Percentiles rank a stretch among this genome's conserved stretches.
Conservation (phyloP, 495 filamentous ascomycete species). For the Penicillium pancosmium region DNA sequence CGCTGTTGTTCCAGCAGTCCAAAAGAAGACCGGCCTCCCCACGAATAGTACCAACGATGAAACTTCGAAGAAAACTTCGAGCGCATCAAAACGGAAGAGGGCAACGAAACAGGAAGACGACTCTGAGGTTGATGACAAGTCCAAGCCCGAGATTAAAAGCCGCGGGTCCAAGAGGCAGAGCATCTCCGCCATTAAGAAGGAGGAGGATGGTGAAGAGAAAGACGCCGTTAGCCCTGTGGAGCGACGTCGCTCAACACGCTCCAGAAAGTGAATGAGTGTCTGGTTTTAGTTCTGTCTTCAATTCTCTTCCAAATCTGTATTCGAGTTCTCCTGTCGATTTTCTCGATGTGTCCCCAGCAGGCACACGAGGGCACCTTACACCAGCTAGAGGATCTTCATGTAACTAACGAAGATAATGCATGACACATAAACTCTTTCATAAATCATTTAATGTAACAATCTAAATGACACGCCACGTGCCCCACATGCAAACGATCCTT, state of each 20-base stretch:
- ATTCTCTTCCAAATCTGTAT: no score
- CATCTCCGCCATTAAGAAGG: conserved; percentile 26
- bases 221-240: conserved; percentile 11
- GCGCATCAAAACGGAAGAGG: conserved; percentile 40
- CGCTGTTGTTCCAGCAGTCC: conserved; percentile 78
- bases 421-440: no score
- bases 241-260: conserved; percentile 44
- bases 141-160: conserved; percentile 26
- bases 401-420: no score
- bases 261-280: conserved; percentile 24
- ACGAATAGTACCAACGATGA: conserved; percentile 38
- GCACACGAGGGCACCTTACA: no score
- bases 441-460: no score
- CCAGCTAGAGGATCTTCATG: no score
- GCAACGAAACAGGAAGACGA: conserved; percentile 38
- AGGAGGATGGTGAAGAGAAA: conserved; percentile 28
- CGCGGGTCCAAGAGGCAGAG: conserved; percentile 26
- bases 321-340: background rate
- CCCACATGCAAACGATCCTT: no score
- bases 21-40: conserved; percentile 74
- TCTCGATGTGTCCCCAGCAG: background rate
- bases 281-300: background rate
- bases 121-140: conserved; percentile 27
- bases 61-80: conserved; percentile 20
- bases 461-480: no score